Percentiles rank a stretch among this genome's conserved stretches.
Evolutionary conservation across 139 green algal genomes (phyloP).

Genomic region (Auxenochlorella pyrenoidosa): DNA sequence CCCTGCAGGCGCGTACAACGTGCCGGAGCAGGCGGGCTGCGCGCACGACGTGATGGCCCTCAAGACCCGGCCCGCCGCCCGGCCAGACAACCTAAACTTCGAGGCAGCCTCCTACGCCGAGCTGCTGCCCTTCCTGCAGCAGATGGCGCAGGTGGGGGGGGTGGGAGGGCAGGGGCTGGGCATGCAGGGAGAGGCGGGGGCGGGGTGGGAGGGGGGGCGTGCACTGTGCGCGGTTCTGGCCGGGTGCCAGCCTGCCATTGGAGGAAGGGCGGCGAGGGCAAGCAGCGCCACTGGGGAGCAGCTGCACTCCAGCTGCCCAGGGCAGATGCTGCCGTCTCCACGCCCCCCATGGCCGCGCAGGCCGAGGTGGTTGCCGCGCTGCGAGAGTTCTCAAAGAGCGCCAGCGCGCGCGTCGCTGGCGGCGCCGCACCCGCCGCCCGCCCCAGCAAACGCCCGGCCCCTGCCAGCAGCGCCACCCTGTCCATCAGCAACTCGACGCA

Average conservation of each 20-base stretch:
- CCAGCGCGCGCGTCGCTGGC: background rate
- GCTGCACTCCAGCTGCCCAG: too few relatives aligned
- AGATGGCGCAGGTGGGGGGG: background rate
- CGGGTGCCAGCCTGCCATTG: background rate
- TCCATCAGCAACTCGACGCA: background rate
- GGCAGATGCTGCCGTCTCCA: background rate
- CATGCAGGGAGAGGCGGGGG: background rate
- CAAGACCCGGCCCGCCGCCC: background rate
- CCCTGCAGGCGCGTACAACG: slow-evolving; percentile 3
- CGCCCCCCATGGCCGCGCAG: background rate
- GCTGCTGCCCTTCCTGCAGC: background rate
- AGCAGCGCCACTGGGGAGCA: too few relatives aligned
- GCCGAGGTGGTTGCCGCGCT: background rate
- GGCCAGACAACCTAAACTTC: slow-evolving; percentile 17
- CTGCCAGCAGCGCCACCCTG: background rate
- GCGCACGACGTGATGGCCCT: slow-evolving; percentile 16
- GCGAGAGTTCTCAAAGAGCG: background rate
- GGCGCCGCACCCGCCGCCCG: background rate
- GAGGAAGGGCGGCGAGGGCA: too few relatives aligned
- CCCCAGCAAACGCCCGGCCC: background rate
- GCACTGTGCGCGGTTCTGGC: background rate
- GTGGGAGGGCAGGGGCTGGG: background rate
- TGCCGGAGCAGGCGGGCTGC: background rate
- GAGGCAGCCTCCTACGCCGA: background rate
- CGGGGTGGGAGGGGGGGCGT: background rate